Evolutionary conservation across 148 eudicot species (phyloP), one percentile per base, ranked within the genome.

Genomic region (Euryodendron excelsum): DNA sequence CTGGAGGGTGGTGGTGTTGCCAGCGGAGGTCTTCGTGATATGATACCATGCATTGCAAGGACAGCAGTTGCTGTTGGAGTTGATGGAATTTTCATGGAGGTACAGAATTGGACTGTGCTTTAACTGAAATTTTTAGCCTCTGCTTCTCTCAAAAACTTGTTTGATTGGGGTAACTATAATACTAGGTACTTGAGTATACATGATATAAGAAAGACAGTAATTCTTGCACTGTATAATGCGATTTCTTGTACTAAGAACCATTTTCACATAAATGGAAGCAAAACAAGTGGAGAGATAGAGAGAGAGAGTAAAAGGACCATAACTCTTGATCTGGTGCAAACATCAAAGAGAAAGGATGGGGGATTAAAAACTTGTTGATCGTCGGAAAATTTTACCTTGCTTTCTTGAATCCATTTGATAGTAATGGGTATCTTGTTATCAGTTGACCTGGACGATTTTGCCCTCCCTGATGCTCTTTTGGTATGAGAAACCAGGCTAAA

Each of bases 51-150:
- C 84, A 96, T 96, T 77, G 98, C 94, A 59, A 85, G 98, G 88
- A 96, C 99, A 69, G 90, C 97, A 17, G 97, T 96, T 76, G 93
- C 98, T 76, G 99, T 96, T 47, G 98, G 99, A 73, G 95, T 96
- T 55, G 97, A 93, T 78, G 99, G 99, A 41, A 86, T 96, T 70
- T 96, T 93, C 87, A 93, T 91, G 99, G 99, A 96, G 92, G 98
- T 96, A 73, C 8, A 25, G 1, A 48, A 68, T 39, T 48, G 17
- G 17, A 25, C 48, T 28, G 34, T 52, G 39, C 30, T 61, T 33
- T 37, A 76, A 23, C 21, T 21, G 33, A 39, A 11, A 33, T 36
- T 61, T 39, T n/a, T n/a, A n/a, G n/a, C n/a, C n/a, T n/a, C n/a
- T n/a, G n/a, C n/a, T n/a, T n/a, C n/a, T n/a, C n/a, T n/a, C n/a